phyloP scores from a whole-genome alignment of 805 yeast species.

The Saccharomycopsis sp. region DNA sequence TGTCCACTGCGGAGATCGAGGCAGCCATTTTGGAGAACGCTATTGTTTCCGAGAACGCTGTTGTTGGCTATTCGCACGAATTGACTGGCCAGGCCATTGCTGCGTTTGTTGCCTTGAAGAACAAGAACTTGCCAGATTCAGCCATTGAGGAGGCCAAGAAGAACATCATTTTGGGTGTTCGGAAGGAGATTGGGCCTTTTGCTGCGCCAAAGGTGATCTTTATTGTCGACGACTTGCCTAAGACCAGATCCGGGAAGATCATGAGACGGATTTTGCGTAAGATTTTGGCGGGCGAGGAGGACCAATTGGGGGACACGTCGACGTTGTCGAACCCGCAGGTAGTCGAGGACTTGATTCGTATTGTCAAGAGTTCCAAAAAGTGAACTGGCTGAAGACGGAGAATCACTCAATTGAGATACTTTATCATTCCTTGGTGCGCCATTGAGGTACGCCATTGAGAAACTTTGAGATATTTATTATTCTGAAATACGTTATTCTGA shows the following conservation, averaged over 20 bases:
- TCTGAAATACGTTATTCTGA: too few species aligned
- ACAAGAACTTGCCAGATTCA: constrained; percentile 30
- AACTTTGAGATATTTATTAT: too few species aligned
- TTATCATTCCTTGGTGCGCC: too few species aligned
- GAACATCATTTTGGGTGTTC: constrained; percentile 68
- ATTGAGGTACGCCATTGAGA: too few species aligned
- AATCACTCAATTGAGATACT: too few species aligned
- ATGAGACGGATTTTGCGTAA: constrained; percentile 97
- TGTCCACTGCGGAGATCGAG: constrained; percentile 96
- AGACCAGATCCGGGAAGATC: constrained; percentile 97
- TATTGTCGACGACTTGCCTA: constrained; percentile 88
- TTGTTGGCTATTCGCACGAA: constrained; percentile 90
- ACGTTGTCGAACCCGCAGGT: constrained; percentile 83
- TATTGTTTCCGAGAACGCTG: constrained; percentile 90
- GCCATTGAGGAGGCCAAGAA: constrained; percentile 40
- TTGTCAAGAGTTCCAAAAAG: constrained; percentile 28
- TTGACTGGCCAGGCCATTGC: constrained; percentile 96
- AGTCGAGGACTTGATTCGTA: constrained; percentile 66
- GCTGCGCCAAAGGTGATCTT: constrained; percentile 87
- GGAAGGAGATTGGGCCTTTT: constrained; percentile 78
- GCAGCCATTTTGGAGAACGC: constrained; percentile 77
- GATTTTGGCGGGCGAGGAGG: constrained; percentile 86
- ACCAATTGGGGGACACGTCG: constrained; percentile 85
- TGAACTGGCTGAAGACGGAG: too few species aligned
- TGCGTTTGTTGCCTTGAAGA: constrained; percentile 85